A percentile compares a stretch with the other conserved stretches of the same genome.
These are phyloP conservation scores for Leccinum subrobustum DNA, from an alignment of 1,284 basidiomycete genomes.

Conservation along the genomic window DNA sequence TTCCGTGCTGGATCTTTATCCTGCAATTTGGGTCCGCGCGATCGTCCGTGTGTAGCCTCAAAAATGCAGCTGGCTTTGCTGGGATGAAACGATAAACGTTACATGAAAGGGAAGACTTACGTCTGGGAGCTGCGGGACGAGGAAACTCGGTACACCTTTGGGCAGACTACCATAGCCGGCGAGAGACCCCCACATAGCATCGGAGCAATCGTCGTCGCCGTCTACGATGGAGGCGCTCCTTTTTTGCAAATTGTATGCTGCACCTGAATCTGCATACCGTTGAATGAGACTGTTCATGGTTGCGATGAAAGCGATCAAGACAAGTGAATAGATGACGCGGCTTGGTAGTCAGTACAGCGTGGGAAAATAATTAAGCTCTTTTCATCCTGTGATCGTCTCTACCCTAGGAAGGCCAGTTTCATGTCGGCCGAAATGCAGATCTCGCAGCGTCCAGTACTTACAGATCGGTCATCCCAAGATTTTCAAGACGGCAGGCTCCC, in stretches of 20 bases:
- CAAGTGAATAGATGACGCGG: constrained; percentile 51
- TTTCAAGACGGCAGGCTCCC: no score
- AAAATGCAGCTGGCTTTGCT: constrained; percentile 81
- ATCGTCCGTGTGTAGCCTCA: constrained; percentile 90
- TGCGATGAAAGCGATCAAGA: constrained; percentile 22
- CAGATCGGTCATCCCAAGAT: no score
- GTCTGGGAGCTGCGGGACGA: constrained; percentile 68
- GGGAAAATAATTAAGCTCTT: no score
- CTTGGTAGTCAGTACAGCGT: constrained; percentile 15
- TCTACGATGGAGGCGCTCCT: constrained; percentile 46
- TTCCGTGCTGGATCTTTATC: constrained; percentile 99
- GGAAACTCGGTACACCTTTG: constrained; percentile 68
- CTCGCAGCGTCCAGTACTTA: no score
- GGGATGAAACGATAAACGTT: constrained; percentile 15
- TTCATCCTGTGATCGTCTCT: no score
- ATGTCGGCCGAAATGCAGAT: no score
- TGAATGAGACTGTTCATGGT: constrained; percentile 79
- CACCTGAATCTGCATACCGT: constrained; percentile 58
- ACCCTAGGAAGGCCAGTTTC: no score
- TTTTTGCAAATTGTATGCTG: constrained; percentile 44
- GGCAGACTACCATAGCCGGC: constrained; percentile 76
- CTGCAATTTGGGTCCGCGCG: constrained; percentile 85
- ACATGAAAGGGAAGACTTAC: constrained; percentile 45
- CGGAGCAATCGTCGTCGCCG: constrained; percentile 63
- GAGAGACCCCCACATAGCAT: constrained; percentile 76